Percentiles rank a stretch among this genome's conserved stretches.
These are phyloP conservation scores for Fusarium domesticum DNA, from an alignment of 2,329 filamentous ascomycete genomes.

Conservation along the genomic window DNA sequence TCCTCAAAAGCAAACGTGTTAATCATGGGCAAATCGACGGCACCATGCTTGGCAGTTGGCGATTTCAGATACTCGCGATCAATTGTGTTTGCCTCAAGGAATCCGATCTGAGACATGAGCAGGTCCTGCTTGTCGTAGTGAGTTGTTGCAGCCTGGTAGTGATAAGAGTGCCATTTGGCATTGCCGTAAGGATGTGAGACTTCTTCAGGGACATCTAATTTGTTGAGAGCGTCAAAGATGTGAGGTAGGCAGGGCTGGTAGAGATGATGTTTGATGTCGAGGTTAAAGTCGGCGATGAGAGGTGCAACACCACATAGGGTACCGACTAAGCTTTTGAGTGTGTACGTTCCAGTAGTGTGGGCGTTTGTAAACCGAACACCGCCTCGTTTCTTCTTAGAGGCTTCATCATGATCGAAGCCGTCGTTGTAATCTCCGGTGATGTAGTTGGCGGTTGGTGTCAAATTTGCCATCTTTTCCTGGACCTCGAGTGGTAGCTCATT, in stretches of 20 bases:
- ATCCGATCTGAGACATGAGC: constrained; percentile 33
- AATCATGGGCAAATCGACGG: constrained; percentile 29
- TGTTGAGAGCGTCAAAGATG: constrained; percentile 36
- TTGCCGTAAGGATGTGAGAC: constrained; percentile 6
- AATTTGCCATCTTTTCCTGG: constrained; percentile 22
- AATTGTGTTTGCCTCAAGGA: constrained; percentile 26
- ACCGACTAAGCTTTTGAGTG: constrained; percentile 42
- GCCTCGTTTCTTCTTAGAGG: constrained; percentile 28
- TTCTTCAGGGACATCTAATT: constrained; percentile 8
- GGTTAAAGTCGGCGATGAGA: constrained; percentile 41
- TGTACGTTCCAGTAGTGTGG: constrained; percentile 42
- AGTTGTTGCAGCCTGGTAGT: constrained; percentile 33
- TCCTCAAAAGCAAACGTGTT: constrained; percentile 38
- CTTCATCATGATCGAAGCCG: constrained; percentile 28
- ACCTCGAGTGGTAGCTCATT: constrained; percentile 33
- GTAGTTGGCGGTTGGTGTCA: constrained; percentile 35
- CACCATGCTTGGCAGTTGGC: constrained; percentile 30
- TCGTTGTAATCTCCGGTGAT: constrained; percentile 38
- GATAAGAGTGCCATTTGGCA: constrained; percentile 33
- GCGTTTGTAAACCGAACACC: constrained; percentile 41
- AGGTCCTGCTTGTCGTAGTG: constrained; percentile 34
- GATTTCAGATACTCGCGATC: constrained; percentile 31
- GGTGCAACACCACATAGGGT: constrained; percentile 43
- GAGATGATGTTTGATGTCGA: constrained; percentile 40
- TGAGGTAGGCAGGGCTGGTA: constrained; percentile 46